phyloP scores from a whole-genome alignment of 2,329 filamentous ascomycete genomes.

The Aspergillus sp. region DNA sequence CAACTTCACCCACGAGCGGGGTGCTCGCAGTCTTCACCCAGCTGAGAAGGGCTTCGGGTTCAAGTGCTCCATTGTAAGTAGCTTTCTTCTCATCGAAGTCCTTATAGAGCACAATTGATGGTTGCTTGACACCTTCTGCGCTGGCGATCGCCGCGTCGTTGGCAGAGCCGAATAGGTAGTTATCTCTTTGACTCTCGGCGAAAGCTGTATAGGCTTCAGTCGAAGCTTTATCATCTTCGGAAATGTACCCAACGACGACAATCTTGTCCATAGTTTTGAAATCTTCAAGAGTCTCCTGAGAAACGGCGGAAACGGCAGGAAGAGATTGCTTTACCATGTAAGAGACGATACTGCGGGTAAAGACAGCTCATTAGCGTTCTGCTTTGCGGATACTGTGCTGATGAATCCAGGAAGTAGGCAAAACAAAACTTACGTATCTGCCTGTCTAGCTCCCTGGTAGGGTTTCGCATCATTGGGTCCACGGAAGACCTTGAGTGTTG shows the following conservation, averaged over 20 bases:
- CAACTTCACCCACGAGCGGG: conserved; percentile 91
- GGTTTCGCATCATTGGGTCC: conserved; percentile 76
- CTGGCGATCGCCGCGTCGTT: conserved; percentile 81
- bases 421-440: conserved; percentile 57
- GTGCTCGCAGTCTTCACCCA: conserved; percentile 85
- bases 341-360: conserved; percentile 56
- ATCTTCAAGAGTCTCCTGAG: conserved; percentile 80
- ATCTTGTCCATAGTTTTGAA: conserved; percentile 99
- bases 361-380: conserved; percentile 21
- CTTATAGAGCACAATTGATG: conserved; percentile 93
- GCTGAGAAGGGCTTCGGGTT: conserved; percentile 72
- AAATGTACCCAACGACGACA: conserved; percentile 86
- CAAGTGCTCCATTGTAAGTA: conserved; percentile 77
- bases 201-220: conserved; percentile 78
- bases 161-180: conserved; percentile 87
- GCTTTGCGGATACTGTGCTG: neutral
- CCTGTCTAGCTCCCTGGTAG: conserved; percentile 88
- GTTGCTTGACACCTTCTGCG: conserved; percentile 84
- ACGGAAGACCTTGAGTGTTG: conserved; percentile 98
- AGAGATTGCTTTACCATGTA: conserved; percentile 99
- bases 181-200: conserved; percentile 77
- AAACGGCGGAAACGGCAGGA: conserved; percentile 82
- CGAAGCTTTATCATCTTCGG: conserved; percentile 74
- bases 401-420: neutral
- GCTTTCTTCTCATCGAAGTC: conserved; percentile 95